Evolutionary conservation across 164 flowering plant genomes (phyloP), one percentile per base, ranked within the genome.

Genomic region (Stephania yunnanensis): DNA sequence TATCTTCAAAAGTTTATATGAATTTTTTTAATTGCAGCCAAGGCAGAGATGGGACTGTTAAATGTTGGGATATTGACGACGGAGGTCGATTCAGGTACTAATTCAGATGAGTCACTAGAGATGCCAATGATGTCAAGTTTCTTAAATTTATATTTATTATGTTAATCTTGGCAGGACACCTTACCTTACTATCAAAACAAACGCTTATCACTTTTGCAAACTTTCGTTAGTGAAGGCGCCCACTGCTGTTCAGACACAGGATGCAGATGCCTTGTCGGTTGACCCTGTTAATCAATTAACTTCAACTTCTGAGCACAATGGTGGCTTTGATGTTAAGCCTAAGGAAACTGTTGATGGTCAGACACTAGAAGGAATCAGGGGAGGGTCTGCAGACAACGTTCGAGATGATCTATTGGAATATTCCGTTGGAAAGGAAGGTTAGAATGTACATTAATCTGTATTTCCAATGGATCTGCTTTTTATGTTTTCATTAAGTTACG

Each of bases 21-120:
- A 67, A 13, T 65, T 52, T 12, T 67, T 48, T 48, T 71, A 7
- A 20, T 8, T 81, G 73, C 84, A 94, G 97, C 84, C 99, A 95
- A 83, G 97, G 98, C 74, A 90, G 90, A 82, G 98, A 93, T 81
- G 99, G 99, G 71, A 88, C 92, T 46, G 87, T 93, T 4, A 95
- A 91, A 82, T 87, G 75, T 55, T 93, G 97, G 97, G 97, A 92
- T 74, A 80, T 91, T 66, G 90, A 83, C 77, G 86, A 87, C 55
- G 94, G 92, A 13, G 89, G 89, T 64, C 78, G 93, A 70, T 82
- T 90, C 68, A 90, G 96, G 97, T 91, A 78, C 7, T 5, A 2
- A 15, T 52, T 65, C 80, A 50, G 55, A 50, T 50, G 55, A 50
- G 11, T 48, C 55, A 50, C 55, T 3, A 50, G 55, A 50, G 55